Evolutionary conservation across 257 asterid species (phyloP).

Genomic region (Ocimum tenuiflorum): DNA sequence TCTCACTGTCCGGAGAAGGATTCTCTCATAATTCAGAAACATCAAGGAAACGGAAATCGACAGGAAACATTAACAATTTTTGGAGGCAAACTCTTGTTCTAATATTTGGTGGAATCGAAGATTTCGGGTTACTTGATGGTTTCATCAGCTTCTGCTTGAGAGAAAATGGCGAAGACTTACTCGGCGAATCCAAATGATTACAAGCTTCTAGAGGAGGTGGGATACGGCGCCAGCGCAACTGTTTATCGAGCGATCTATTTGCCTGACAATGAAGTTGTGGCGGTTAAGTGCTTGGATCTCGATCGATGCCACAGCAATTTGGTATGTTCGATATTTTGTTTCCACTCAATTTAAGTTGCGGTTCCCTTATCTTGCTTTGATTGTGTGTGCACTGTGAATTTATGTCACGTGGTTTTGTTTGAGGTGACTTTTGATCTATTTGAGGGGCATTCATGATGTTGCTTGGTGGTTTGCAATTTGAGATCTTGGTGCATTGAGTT

Average conservation of each 20-base stretch:
- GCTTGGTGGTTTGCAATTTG: constrained; percentile 14
- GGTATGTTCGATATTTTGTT: constrained; percentile 38
- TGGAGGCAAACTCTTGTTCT: background rate
- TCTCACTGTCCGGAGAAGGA: constrained; percentile 19
- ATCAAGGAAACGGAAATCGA: background rate
- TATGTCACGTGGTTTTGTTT: constrained; percentile 10
- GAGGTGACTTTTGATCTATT: constrained; percentile 28
- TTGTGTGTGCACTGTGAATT: background rate
- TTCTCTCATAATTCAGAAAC: constrained; percentile 10
- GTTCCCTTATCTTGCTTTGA: constrained; percentile 11
- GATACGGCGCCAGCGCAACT: constrained; percentile 91
- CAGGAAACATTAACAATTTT: background rate
- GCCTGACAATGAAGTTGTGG: constrained; percentile 80
- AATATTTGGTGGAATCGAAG: constrained; percentile 3
- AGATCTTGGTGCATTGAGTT: constrained; percentile 17
- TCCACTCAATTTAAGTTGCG: background rate
- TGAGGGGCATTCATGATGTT: constrained; percentile 13
- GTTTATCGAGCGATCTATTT: constrained; percentile 83
- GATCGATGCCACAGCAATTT: constrained; percentile 98
- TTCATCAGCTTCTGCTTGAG: constrained; percentile 9
- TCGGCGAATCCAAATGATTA: constrained; percentile 64
- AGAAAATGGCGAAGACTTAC: constrained; percentile 47
- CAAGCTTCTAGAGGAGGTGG: constrained; percentile 86
- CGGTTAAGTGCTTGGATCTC: constrained; percentile 98
- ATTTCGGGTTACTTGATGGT: constrained; percentile 32